Base-by-base conservation (phyloP, 345 rosid genomes). In the Citrus medica region DNA sequence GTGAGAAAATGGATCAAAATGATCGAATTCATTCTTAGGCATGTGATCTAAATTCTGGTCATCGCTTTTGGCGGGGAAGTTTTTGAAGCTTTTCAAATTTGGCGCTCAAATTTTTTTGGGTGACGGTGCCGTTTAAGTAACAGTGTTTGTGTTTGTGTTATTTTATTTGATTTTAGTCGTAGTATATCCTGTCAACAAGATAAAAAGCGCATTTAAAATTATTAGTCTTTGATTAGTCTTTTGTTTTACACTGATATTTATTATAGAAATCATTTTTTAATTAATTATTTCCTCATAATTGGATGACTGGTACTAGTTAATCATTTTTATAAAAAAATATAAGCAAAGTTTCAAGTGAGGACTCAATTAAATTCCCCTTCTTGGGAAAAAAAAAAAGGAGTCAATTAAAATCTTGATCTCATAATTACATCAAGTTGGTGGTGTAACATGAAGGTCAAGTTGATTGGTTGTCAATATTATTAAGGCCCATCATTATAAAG, bases 401-500 rank as follows among this genome's bases (percentile, higher is more conserved):
- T 76, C 66, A 76, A 33, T 66, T n/a, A 67, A 67, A 69, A n/a
- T 38, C n/a, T 8, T 68, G 37, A 61, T 73, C 24, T 63, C 28
- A 78, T 82, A 61, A 74, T 82, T 74, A 78, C 35, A 67, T 61
- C 71, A 78, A 27, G 32, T 53, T 8, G 64, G 33, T 22, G 32
- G 33, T 22, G 33, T n/a, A 64, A 22, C 62, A 74, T 61, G 71
- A 42, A 35, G 69, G 62, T 69, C 65, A 46, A 67, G 33, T 71
- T 76, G 80, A 76, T 76, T 71, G 77, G 82, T 72, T 61, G 82
- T 83, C 83, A 72, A 42, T 9, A 72, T 76, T 78, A 71, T 79
- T 58, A 59, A n/a, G 69, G 51, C 60, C 63, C 76, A 42, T 40
- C 63, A 38, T 46, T 56, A 38, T 46, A 48, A 22, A 63, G 78